These are phyloP conservation scores for Trametes elegans DNA, from an alignment of 768 basidiomycete genomes.

Conservation along the genomic window DNA sequence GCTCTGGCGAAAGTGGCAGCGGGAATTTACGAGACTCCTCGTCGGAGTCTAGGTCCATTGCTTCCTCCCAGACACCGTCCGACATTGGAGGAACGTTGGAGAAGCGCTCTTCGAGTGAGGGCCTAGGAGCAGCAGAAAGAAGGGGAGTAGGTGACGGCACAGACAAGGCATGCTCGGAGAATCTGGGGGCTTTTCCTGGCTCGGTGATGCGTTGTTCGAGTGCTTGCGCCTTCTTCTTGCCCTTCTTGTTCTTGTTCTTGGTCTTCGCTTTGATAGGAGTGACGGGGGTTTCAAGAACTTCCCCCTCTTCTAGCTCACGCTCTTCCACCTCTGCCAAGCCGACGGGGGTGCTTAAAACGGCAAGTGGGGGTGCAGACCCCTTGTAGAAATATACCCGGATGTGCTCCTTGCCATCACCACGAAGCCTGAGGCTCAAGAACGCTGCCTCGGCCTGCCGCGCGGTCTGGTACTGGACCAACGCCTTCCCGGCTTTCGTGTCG, in stretches of 20 bases:
- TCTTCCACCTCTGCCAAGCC: conserved; percentile 25
- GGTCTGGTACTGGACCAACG: conserved; percentile 26
- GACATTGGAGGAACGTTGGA: background rate
- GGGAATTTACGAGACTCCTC: background rate
- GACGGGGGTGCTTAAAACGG: background rate
- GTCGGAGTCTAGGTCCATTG: conserved; percentile 20
- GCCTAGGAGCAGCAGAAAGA: no score
- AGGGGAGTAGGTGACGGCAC: no score
- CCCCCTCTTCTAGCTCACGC: conserved; percentile 29
- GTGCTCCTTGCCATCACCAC: conserved; percentile 27
- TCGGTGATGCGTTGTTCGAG: conserved; percentile 4
- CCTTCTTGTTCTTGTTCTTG: conserved; percentile 21
- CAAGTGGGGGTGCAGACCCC: background rate
- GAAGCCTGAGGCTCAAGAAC: conserved; percentile 21
- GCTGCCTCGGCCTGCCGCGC: conserved; percentile 19
- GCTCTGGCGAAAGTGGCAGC: background rate
- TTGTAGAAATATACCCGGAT: conserved; percentile 30
- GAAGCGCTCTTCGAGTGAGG: conserved; percentile 5
- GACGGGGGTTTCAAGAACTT: conserved; percentile 3
- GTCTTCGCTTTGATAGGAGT: background rate
- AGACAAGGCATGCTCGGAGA: no score
- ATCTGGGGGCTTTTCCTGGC: no score
- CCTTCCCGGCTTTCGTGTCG: conserved; percentile 22
- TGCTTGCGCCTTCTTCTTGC: conserved; percentile 14
- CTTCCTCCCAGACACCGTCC: conserved; percentile 1